A percentile compares a stretch with the other conserved stretches of the same genome.
Evolutionary conservation across 2,329 filamentous ascomycete genomes (phyloP).

Genomic region (Alternaria consortialis): DNA sequence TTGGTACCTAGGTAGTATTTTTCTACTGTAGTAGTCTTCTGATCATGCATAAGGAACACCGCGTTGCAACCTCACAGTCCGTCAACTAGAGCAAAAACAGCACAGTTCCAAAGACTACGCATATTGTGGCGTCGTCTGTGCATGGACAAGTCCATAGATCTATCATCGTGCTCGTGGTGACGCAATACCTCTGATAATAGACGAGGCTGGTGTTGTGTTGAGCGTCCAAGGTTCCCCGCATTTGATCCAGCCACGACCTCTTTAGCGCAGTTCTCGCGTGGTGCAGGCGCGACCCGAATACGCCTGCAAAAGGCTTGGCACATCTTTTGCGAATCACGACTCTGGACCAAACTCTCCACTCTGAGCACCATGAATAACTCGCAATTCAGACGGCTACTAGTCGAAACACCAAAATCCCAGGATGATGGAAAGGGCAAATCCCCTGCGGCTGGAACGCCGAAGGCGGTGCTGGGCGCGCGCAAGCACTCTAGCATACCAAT

Average conservation of each 20-base stretch:
- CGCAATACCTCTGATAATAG: neutral
- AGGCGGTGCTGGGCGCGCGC: conserved; percentile 74
- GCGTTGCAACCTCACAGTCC: conserved; percentile 2
- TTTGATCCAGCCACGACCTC: conserved; percentile 6
- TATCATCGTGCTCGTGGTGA: neutral
- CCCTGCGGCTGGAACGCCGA: conserved; percentile 41
- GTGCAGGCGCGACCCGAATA: conserved; percentile 10
- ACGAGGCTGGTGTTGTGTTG: conserved; percentile 9
- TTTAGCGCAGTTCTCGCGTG: conserved; percentile 3
- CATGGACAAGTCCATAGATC: neutral
- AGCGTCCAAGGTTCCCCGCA: conserved; percentile 16
- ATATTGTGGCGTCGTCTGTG: neutral
- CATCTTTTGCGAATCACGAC: conserved; percentile 12
- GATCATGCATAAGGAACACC: neutral
- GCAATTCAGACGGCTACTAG: conserved; percentile 82
- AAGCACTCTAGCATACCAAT: conserved; percentile 86
- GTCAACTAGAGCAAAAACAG: neutral
- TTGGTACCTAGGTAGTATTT: neutral
- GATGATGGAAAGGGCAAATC: conserved; percentile 39
- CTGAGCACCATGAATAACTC: conserved; percentile 82
- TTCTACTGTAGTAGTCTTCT: neutral
- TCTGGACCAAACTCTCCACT: conserved; percentile 1
- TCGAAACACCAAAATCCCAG: conserved; percentile 57
- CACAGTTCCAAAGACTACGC: neutral
- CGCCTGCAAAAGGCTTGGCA: conserved; percentile 12